Base-by-base conservation (phyloP, 768 basidiomycete genomes). In the Mycena galericulata region DNA sequence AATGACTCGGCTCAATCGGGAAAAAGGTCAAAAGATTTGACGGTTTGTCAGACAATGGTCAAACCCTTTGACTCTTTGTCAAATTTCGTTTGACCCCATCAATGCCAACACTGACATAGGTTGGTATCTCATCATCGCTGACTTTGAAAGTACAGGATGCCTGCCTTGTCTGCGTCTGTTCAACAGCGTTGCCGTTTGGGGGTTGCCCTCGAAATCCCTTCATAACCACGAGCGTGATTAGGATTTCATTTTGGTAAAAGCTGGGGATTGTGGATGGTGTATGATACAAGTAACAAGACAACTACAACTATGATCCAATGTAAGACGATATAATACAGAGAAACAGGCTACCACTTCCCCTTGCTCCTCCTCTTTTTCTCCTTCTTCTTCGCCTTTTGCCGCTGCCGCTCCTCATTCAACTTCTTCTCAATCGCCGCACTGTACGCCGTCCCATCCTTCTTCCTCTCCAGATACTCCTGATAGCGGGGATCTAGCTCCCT, bases 381-480 rank as follows among this genome's bases (percentile, higher is more conserved):
- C 54, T 55, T 55, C 54, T 55, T 55, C 54, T 55, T 55, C 54
- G 54, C 54, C 38, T 55, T 55, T 27, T 55, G 54, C 18, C 38
- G 54, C 54, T 55, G 36, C 24, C 38, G 54, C 38, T 55, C 54
- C 38, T 55, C 54, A 55, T 55, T 27, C 54, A 55, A 55, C 38
- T 55, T 55, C 54, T 55, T 55, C 54, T 55, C 54, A 27, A 27
- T 55, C 26, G 54, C 54, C 32, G 54, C 54, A 18, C 54, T 41
- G 38, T 55, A 55, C 36, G 38, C 54, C 54, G 38, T 55, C 54
- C 38, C 38, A 55, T 55, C 54, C 38, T 15, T 40, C 54, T 40
- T 55, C 38, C 54, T 55, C 38, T 55, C 54, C 54, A 55, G 12
- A 55, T 55, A 55, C 24, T 55, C 54, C 54, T 55, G 54, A 41